Evolutionary conservation across 352 stramenopile genomes (phyloP).

Genomic region (Peronosclerospora sorghi): DNA sequence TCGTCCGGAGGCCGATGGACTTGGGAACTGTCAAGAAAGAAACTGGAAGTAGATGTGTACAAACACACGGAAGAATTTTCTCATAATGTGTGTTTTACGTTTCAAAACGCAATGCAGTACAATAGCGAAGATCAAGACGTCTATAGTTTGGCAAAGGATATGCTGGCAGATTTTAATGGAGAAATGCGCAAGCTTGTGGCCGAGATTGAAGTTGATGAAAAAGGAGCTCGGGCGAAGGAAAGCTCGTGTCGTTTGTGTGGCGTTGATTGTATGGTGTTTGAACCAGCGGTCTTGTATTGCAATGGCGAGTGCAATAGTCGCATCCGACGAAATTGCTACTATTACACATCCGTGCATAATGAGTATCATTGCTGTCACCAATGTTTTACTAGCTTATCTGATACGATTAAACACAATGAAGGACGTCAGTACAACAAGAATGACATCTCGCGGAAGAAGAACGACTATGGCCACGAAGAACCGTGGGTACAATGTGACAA

Average conservation of each 20-base stretch:
- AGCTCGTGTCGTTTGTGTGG: slow-evolving; percentile 74
- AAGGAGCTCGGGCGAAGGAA: slow-evolving; percentile 46
- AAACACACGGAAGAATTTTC: slow-evolving; percentile 78
- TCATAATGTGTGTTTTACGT: slow-evolving; percentile 60
- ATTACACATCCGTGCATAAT: slow-evolving; percentile 71
- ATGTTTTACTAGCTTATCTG: slow-evolving; percentile 52
- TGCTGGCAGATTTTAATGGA: slow-evolving; percentile 75
- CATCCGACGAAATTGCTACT: slow-evolving; percentile 84
- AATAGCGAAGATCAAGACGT: slow-evolving; percentile 82
- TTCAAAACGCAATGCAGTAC: slow-evolving; percentile 80
- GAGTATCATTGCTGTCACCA: slow-evolving; percentile 83
- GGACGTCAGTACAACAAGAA: slow-evolving; percentile 60
- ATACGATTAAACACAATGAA: slow-evolving; percentile 61
- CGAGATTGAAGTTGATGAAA: slow-evolving; percentile 62
- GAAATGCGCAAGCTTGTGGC: slow-evolving; percentile 63
- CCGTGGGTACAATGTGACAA: slow-evolving; percentile 97
- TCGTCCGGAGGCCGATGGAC: slow-evolving; percentile 87
- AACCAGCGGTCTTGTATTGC: slow-evolving; percentile 78
- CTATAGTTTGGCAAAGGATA: slow-evolving; percentile 77
- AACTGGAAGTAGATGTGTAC: slow-evolving; percentile 69
- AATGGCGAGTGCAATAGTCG: slow-evolving; percentile 83
- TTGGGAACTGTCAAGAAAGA: slow-evolving; percentile 83
- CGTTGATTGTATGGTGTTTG: slow-evolving; percentile 79
- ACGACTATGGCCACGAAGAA: slow-evolving; percentile 88
- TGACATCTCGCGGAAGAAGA: slow-evolving; percentile 72